Conservation (phyloP, 371 early-diverging fungal genomes). For the Mortierella sp. region DNA sequence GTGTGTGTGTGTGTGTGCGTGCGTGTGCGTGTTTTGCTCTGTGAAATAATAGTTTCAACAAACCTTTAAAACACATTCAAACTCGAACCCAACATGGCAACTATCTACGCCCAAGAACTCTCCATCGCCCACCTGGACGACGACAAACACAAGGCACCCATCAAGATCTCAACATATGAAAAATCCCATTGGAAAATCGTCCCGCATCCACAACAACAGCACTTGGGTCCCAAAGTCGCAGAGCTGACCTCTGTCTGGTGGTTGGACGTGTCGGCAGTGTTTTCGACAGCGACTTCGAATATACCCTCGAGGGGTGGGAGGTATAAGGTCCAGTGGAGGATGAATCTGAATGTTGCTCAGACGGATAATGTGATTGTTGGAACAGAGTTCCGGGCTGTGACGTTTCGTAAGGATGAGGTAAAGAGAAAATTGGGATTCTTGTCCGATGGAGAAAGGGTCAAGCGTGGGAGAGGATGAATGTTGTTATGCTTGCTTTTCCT, state of each 20-base stretch:
- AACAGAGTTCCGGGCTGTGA: conserved; percentile 26
- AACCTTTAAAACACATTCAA: neutral
- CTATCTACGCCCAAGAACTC: conserved; percentile 18
- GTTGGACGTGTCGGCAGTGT: conserved; percentile 24
- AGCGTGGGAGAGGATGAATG: neutral
- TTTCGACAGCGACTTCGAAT: neutral
- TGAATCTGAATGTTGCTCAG: neutral
- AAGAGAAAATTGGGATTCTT: too few relatives aligned
- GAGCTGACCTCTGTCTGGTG: conserved; percentile 18
- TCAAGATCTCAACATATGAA: neutral
- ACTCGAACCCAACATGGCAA: neutral
- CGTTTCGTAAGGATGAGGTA: conserved; percentile 22
- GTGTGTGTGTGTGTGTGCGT: too few relatives aligned
- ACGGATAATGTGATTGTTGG: conserved; percentile 14
- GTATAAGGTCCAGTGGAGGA: conserved; percentile 27
- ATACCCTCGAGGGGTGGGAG: neutral
- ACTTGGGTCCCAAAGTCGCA: conserved; percentile 16
- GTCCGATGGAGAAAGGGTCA: too few relatives aligned
- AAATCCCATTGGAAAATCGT: conserved; percentile 14
- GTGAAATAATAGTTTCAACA: neutral
- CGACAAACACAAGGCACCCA: neutral
- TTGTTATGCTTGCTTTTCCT: too few relatives aligned
- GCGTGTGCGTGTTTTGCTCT: too few relatives aligned
- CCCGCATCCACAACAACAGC: conserved; percentile 8
- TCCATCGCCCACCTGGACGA: conserved; percentile 22